Percentiles rank a stretch among this genome's conserved stretches.
These are phyloP conservation scores for Psidium guajava DNA, from an alignment of 345 rosid species.

Conservation along the genomic window DNA sequence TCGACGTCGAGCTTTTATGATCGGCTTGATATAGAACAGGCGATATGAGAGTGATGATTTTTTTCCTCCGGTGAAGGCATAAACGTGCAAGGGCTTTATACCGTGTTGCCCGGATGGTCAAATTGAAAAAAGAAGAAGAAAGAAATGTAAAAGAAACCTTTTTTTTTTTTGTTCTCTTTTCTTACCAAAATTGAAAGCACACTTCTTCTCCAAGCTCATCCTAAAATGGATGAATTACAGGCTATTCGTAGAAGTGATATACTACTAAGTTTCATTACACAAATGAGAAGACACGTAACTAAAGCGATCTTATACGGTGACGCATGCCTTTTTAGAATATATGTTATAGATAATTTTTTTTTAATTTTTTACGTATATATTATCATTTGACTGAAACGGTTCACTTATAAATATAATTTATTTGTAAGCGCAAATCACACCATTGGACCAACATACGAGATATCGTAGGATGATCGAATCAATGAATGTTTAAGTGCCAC, in stretches of 20 bases:
- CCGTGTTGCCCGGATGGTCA: not conserved
- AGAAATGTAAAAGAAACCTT: not conserved
- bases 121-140: not conserved
- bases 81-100: not conserved
- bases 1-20: not conserved
- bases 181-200: not conserved
- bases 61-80: not conserved
- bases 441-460: no score
- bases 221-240: no score
- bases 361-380: not conserved
- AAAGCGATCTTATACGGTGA: not conserved
- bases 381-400: no score
- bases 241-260: no score
- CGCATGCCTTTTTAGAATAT: no score
- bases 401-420: not conserved
- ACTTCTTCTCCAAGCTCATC: no score
- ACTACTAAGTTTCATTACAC: no score
- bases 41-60: not conserved
- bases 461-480: no score
- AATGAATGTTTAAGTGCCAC: no score
- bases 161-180: no score
- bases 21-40: no score
- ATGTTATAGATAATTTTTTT: no score
- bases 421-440: not conserved
- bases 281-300: not conserved